Percentiles rank a stretch among this genome's conserved stretches.
Conservation (phyloP, 805 yeast genomes). For the Starmerella powellii region DNA sequence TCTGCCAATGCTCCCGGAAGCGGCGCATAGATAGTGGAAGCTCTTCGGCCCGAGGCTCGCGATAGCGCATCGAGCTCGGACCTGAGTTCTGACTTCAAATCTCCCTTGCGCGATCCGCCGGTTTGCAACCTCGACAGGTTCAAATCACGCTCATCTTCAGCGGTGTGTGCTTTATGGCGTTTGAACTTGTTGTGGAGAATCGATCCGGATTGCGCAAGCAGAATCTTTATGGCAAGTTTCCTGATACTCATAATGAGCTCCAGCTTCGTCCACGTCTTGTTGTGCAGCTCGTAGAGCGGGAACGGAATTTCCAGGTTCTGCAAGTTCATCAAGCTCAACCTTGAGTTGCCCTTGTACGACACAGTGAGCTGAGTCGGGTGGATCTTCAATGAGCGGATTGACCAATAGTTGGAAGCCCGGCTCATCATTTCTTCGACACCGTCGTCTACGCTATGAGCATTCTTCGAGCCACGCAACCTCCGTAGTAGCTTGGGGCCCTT, state of each 20-base stretch:
- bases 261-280: slow-evolving; percentile 58
- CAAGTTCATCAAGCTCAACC: slow-evolving; percentile 59
- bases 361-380: slow-evolving; percentile 45
- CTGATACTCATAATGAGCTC: slow-evolving; percentile 55
- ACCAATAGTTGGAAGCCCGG: slow-evolving; percentile 62
- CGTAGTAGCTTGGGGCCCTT: not conserved
- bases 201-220: slow-evolving; percentile 49
- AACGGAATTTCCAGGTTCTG: slow-evolving; percentile 55
- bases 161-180: slow-evolving; percentile 17
- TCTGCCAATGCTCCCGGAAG: too few relatives aligned
- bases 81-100: not conserved
- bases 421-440: slow-evolving; percentile 50
- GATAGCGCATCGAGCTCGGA: not conserved
- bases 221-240: slow-evolving; percentile 34
- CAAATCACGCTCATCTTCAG: slow-evolving; percentile 13
- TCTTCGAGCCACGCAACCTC: too few relatives aligned
- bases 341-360: slow-evolving; percentile 51
- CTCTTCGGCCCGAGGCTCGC: too few relatives aligned
- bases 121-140: slow-evolving; percentile 15
- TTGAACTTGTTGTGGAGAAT: slow-evolving; percentile 65
- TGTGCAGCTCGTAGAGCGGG: slow-evolving; percentile 47
- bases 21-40: too few relatives aligned
- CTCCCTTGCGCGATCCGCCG: not conserved
- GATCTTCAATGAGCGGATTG: slow-evolving; percentile 47
- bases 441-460: too few relatives aligned